phyloP scores from a whole-genome alignment of 176 grass and related monocot species.

The bread wheat (Triticum aestivum) region DNA sequence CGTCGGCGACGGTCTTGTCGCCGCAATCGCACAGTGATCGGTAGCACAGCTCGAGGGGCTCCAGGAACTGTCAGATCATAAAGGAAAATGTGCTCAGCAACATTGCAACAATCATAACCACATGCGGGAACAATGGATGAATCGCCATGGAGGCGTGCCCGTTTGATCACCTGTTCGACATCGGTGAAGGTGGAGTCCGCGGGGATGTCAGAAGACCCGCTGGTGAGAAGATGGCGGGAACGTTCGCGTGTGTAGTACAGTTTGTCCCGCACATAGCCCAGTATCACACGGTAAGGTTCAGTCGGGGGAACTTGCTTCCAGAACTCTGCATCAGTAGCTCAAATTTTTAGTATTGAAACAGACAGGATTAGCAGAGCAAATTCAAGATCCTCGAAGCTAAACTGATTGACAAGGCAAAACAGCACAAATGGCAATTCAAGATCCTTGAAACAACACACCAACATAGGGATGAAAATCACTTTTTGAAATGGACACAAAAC shows the following conservation, averaged over 20 bases:
- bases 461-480: no score
- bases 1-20: conserved; percentile 72
- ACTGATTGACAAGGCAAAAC: not conserved
- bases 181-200: conserved; percentile 37
- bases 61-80: conserved; percentile 51
- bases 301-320: conserved; percentile 70
- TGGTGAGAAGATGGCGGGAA: conserved; percentile 48
- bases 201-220: conserved; percentile 54
- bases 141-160: not conserved
- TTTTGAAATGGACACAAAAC: not conserved
- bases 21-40: conserved; percentile 56
- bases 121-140: not conserved
- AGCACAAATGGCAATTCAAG: not conserved
- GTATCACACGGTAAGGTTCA: conserved; percentile 82
- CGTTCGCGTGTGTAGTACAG: conserved; percentile 80
- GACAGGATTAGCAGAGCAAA: not conserved
- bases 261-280: conserved; percentile 78
- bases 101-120: not conserved
- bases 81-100: not conserved
- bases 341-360: not conserved
- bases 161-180: conserved; percentile 52
- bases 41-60: conserved; percentile 89
- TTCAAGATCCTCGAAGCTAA: not conserved
- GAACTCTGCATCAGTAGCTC: conserved; percentile 53
- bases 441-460: not conserved